These are phyloP conservation scores for Venturia nashicola DNA, from an alignment of 2,329 filamentous ascomycete species.

Conservation along the genomic window DNA sequence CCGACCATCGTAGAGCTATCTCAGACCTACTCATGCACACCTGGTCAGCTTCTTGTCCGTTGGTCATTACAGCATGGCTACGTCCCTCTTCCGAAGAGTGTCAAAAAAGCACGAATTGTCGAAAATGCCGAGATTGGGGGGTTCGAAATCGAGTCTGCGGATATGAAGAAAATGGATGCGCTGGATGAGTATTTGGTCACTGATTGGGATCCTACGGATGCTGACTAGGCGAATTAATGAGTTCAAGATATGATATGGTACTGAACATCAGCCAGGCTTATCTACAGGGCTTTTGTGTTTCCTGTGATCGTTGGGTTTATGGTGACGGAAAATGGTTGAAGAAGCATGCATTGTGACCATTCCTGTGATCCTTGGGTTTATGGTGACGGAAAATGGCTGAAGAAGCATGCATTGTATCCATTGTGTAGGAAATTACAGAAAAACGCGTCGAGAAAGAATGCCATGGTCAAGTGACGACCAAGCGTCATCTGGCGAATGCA, in stretches of 20 bases:
- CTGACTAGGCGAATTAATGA: background rate
- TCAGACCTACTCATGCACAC: constrained; percentile 56
- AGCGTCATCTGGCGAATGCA: background rate
- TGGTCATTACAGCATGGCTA: constrained; percentile 69
- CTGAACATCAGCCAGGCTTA: background rate
- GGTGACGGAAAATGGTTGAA: too few relatives aligned
- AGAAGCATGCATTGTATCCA: too few relatives aligned
- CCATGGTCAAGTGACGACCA: background rate
- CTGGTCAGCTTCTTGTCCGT: constrained; percentile 62
- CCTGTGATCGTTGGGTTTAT: too few relatives aligned
- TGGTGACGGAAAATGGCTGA: too few relatives aligned
- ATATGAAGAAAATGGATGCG: constrained; percentile 50
- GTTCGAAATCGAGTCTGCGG: constrained; percentile 49
- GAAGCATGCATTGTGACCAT: too few relatives aligned
- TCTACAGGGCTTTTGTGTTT: too few relatives aligned
- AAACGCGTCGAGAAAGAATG: too few relatives aligned
- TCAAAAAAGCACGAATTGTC: constrained; percentile 46
- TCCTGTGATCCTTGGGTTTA: too few relatives aligned
- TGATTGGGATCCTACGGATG: constrained; percentile 17
- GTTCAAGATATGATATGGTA: background rate
- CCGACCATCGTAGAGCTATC: constrained; percentile 49
- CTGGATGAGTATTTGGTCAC: constrained; percentile 65
- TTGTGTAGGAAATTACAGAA: too few relatives aligned
- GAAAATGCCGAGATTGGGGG: constrained; percentile 51
- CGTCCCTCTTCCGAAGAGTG: constrained; percentile 63